Base-by-base conservation (phyloP, 2,329 filamentous ascomycete genomes). In the Beauveria medogensis region DNA sequence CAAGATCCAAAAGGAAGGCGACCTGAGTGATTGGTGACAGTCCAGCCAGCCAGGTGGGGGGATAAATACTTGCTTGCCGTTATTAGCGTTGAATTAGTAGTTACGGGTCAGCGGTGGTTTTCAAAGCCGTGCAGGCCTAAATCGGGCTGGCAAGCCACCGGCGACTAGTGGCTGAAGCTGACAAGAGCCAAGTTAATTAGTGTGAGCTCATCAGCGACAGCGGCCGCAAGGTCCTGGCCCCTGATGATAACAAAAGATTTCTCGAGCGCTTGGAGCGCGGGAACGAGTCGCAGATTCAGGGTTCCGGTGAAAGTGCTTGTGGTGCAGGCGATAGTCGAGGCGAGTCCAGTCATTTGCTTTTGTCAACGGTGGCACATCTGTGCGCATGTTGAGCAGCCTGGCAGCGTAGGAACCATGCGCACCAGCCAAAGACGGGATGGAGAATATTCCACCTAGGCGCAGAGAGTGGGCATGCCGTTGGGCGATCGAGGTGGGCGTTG, bases 131-230 rank as follows among this genome's bases (percentile, higher is more conserved):
- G 55, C 46, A 44, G 48, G 47, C 47, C 56, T 26, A 59, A 52
- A 59, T 59, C 56, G 56, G 56, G 48, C 56, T 59, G 47, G 46
- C 37, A 59, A 59, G 48, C 48, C 55, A 58, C 46, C 18, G 26
- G 56, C 47, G 40, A 59, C 56, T 59, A 59, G 56, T 59, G 56
- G 56, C 56, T 46, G 34, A 46, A 59, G 56, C 56, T 53, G 56
- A 59, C 48, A 44, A 59, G 56, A 53, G n/a, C n/a, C 10, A 59
- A 37, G 12, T 37, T 34, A 34, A 34, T 34, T 37, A 16, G 34
- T 37, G 56, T 59, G 56, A 26, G 40, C 40, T 53, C 40, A 5
- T 16, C 41, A 54, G 34, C 37, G 28, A 37, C n/a, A 43, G 55
- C 43, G 34, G 37, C 22, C 47, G 48, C 37, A 52, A 53, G 24